Evolutionary conservation across 257 asterid genomes (phyloP).

Genomic region (Ophiorrhiza pumila): DNA sequence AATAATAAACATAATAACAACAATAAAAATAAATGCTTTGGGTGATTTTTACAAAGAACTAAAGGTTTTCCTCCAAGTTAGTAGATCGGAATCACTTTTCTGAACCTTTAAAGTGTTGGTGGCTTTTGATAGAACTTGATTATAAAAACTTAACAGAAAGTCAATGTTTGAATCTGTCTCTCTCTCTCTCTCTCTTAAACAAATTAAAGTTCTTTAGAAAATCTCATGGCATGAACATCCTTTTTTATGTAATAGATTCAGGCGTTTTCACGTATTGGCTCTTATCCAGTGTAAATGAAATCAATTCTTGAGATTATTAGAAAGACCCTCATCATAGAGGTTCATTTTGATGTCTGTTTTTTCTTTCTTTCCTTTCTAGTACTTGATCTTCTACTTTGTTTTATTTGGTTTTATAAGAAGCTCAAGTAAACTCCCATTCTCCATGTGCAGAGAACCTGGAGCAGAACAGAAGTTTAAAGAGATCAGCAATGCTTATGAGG

Average conservation of each 20-base stretch:
- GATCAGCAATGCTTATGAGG: constrained; percentile 98
- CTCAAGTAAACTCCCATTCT: constrained; percentile 14
- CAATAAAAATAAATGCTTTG: no score
- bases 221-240: background rate
- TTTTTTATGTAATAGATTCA: background rate
- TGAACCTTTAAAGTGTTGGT: background rate
- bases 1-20: no score
- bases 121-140: background rate
- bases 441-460: constrained; percentile 63
- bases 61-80: background rate
- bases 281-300: background rate
- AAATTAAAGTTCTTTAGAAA: background rate
- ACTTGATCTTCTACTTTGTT: background rate
- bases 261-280: background rate
- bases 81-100: background rate
- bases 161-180: background rate
- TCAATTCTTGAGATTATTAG: background rate
- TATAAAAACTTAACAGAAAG: background rate
- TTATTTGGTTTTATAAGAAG: constrained; percentile 2
- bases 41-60: no score
- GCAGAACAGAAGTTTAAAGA: constrained; percentile 97
- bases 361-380: background rate
- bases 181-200: background rate
- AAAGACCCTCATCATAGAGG: background rate
- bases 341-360: background rate